Evolutionary conservation across 106 monocot genomes (phyloP), one percentile per base, ranked within the genome.

Genomic region (Apostasia shenzhenica): DNA sequence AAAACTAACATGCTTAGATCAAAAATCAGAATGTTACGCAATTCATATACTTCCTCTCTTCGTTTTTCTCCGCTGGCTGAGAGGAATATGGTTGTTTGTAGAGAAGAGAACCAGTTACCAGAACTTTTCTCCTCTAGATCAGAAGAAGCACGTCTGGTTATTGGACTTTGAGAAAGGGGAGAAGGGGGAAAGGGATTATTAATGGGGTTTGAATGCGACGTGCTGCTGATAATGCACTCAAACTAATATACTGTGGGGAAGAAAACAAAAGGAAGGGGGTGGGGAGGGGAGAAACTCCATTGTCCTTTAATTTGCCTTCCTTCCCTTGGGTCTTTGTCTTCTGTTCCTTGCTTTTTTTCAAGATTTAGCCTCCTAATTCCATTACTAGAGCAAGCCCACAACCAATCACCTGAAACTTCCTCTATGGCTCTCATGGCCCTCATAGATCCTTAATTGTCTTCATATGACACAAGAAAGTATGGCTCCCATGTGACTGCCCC

Each of bases 121-220:
- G 26, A 26, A 26, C 26, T 26, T 26, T 26, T 26, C 26, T 26
- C 26, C 26, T 26, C 26, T 26, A 26, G 26, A 26, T 26, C 26
- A 26, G 26, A 26, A 26, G 26, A 26, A 26, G 26, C 26, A 26
- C 26, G 26, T 26, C 26, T 26, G 26, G 26, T 26, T 26, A 26
- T 26, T 26, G 26, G 26, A 26, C 26, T 26, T 26, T 26, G 65
- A 47, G 26, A 48, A 40, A 63, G n/a, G 12, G 45, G 13, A 14
- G 3, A 3, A 45, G 45, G 3, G 14, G 11, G 46, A 8, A 63
- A 47, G 65, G 26, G 14, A 47, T 48, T 48, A 48, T 44, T 49
- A 43, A 48, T 65, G 48, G 6, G 48, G 43, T 65, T 65, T 65
- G 65, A 47, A 65, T 37, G 26, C 14, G 48, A 47, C 48, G 62